phyloP scores from a whole-genome alignment of 805 yeast species.

The Yamadazyma ubonensis region DNA sequence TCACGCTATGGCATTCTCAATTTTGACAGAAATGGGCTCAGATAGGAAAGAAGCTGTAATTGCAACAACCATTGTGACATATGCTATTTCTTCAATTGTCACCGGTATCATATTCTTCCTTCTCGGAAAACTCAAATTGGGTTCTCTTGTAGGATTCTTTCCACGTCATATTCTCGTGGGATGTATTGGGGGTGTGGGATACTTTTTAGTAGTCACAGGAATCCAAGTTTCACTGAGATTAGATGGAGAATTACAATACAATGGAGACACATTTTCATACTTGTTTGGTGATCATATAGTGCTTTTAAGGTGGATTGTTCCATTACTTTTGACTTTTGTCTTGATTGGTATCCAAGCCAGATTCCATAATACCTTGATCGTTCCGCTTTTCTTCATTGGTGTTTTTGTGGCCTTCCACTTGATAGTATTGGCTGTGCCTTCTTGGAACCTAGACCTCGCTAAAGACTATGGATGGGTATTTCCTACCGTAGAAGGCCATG shows the following conservation, averaged over 20 bases:
- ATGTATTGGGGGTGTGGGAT: slow-evolving; percentile 98
- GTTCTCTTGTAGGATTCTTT: slow-evolving; percentile 88
- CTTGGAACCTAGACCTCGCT: slow-evolving; percentile 58
- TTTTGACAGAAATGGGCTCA: slow-evolving; percentile 56
- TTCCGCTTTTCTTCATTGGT: slow-evolving; percentile 75
- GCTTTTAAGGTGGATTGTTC: slow-evolving; percentile 60
- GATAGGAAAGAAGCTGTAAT: slow-evolving; percentile 53
- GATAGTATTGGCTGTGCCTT: slow-evolving; percentile 62
- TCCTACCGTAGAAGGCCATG: slow-evolving; percentile 55
- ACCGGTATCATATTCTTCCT: slow-evolving; percentile 81
- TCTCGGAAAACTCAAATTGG: slow-evolving; percentile 77
- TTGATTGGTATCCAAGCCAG: slow-evolving; percentile 60
- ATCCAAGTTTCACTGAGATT: slow-evolving; percentile 85
- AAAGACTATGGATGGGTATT: slow-evolving; percentile 86
- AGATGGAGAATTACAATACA: slow-evolving; percentile 70
- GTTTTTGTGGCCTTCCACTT: slow-evolving; percentile 72
- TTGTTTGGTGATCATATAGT: slow-evolving; percentile 42
- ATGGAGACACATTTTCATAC: slow-evolving; percentile 51
- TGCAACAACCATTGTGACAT: slow-evolving; percentile 85
- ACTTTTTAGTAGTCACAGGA: slow-evolving; percentile 85
- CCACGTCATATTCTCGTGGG: slow-evolving; percentile 96
- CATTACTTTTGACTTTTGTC: slow-evolving; percentile 59
- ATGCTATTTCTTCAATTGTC: slow-evolving; percentile 75
- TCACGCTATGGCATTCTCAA: slow-evolving; percentile 86
- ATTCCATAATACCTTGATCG: slow-evolving; percentile 62